phyloP scores from a whole-genome alignment of 2,329 filamentous ascomycete species.

The Penicillium sp. region DNA sequence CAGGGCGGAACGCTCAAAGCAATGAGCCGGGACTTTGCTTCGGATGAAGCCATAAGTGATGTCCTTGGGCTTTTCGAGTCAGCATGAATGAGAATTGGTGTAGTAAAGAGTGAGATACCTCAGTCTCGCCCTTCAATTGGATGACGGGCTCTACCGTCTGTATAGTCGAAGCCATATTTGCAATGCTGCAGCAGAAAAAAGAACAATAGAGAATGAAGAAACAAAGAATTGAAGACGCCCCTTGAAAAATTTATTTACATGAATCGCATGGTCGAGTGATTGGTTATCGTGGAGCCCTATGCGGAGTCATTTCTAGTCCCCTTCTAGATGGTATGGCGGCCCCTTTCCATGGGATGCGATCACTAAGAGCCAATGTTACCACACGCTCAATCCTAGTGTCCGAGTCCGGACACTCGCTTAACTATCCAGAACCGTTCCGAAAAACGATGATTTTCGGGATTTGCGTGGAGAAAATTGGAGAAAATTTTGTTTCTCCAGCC shows the following conservation, averaged over 20 bases:
- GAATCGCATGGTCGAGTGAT: slow-evolving; percentile 11
- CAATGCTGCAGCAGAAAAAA: neutral
- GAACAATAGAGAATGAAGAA: slow-evolving; percentile 1
- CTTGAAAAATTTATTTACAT: slow-evolving; percentile 10
- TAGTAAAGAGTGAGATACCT: slow-evolving; percentile 3
- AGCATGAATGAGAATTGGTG: slow-evolving; percentile 1
- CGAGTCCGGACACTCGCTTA: slow-evolving; percentile 10
- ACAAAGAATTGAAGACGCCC: neutral
- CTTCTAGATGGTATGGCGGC: slow-evolving; percentile 11
- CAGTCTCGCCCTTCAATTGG: slow-evolving; percentile 11
- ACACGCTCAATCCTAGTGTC: neutral
- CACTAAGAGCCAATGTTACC: slow-evolving; percentile 6
- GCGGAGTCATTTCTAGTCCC: slow-evolving; percentile 13
- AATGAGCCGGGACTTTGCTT: slow-evolving; percentile 16
- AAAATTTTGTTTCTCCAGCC: slow-evolving; percentile 1
- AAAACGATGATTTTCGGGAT: slow-evolving; percentile 15
- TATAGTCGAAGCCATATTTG: slow-evolving; percentile 10
- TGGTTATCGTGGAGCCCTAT: slow-evolving; percentile 14
- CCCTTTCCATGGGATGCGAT: slow-evolving; percentile 12
- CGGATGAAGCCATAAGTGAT: slow-evolving; percentile 16
- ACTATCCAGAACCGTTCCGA: slow-evolving; percentile 8
- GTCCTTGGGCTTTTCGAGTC: slow-evolving; percentile 9
- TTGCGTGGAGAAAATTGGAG: slow-evolving; percentile 12
- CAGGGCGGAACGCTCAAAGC: slow-evolving; percentile 15
- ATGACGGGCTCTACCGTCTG: slow-evolving; percentile 14